Evolutionary conservation across 768 basidiomycete species (phyloP), one percentile per base, ranked within the genome.

Genomic region (Amanita rimosa): DNA sequence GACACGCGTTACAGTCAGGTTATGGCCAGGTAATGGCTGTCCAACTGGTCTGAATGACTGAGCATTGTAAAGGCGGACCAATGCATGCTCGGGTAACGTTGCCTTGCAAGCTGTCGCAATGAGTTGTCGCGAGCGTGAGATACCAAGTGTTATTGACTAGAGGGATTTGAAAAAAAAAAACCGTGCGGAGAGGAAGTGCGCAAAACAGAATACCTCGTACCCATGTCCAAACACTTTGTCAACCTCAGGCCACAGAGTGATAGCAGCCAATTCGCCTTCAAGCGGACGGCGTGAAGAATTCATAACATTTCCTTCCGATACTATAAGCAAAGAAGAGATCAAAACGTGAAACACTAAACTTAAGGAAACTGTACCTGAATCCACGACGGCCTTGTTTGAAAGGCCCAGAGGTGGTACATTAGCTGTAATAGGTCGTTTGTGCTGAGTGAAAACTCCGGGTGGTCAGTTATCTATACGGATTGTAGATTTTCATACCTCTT

Each of bases 171-270:
- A 13, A 35, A 13, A 31, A 54, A 13, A 35, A 13, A 31, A 35
- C n/a, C 21, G 10, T 47, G 22, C 44, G 33, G 11, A 27, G 40
- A 36, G 24, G 53, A 19, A 24, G 16, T 37, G 22, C 11, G 14
- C 24, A 29, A 51, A 35, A 8, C 16, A n/a, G 41, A 66, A 45
- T 52, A 85, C 91, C 76, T 99, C 96, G 57, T 97, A 98, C 36
- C 95, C 93, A 63, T 98, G 96, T 4, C 95, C 96, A 62, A 96
- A 99, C 0, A 99, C 72, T 62, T 99, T 99, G 58, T 98, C 96
- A 1, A 81, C 70, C 67, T 99, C 96, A 0, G 95, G 96, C 96
- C 96, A 99, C 0, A 98, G 71, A 0, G 95, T 98, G 13, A 78
- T 75, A 0, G 81, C 75, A 0, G 90, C 83, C 0, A 98, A 73